Percentiles rank a stretch among this genome's conserved stretches.
Conservation (phyloP, 2,329 filamentous ascomycete genomes). For the Xylariaceae sp. region DNA sequence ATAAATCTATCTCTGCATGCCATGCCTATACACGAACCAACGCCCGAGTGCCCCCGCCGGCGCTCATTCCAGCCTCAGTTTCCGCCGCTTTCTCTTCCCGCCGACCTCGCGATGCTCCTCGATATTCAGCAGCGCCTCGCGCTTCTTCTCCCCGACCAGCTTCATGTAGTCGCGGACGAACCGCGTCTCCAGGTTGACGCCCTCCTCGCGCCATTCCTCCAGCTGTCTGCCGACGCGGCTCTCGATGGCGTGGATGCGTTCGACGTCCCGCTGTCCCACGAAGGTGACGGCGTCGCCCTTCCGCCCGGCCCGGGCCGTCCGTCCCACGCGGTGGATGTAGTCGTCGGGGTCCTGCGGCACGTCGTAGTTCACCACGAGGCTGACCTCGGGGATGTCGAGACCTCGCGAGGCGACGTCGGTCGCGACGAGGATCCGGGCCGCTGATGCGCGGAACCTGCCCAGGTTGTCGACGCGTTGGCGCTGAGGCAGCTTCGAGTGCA, state of each 20-base stretch:
- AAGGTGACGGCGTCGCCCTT: constrained; percentile 82
- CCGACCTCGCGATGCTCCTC: constrained; percentile 90
- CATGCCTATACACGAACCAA: neutral
- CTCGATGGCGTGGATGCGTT: constrained; percentile 89
- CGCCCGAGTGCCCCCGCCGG: neutral
- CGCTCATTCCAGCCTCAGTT: constrained; percentile 44
- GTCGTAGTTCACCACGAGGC: constrained; percentile 91
- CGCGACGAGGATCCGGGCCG: constrained; percentile 86
- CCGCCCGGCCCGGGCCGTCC: constrained; percentile 89
- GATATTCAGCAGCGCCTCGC: constrained; percentile 86
- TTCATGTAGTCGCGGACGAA: constrained; percentile 86
- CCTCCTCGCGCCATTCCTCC: constrained; percentile 84
- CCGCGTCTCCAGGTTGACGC: constrained; percentile 89
- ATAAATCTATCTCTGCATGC: constrained; percentile 1
- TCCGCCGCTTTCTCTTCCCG: constrained; percentile 75
- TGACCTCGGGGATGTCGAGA: constrained; percentile 92
- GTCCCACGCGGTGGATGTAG: constrained; percentile 94
- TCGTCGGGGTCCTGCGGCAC: constrained; percentile 95
- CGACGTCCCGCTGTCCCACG: constrained; percentile 90
- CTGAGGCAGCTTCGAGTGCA: constrained; percentile 87
- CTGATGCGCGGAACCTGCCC: constrained; percentile 85
- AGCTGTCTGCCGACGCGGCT: constrained; percentile 77
- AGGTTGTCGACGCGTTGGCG: constrained; percentile 84
- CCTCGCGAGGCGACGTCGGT: constrained; percentile 94
- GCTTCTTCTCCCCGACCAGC: constrained; percentile 91